Evolutionary conservation across 2,329 filamentous ascomycete species (phyloP).

Genomic region (Juglanconis oblonga): DNA sequence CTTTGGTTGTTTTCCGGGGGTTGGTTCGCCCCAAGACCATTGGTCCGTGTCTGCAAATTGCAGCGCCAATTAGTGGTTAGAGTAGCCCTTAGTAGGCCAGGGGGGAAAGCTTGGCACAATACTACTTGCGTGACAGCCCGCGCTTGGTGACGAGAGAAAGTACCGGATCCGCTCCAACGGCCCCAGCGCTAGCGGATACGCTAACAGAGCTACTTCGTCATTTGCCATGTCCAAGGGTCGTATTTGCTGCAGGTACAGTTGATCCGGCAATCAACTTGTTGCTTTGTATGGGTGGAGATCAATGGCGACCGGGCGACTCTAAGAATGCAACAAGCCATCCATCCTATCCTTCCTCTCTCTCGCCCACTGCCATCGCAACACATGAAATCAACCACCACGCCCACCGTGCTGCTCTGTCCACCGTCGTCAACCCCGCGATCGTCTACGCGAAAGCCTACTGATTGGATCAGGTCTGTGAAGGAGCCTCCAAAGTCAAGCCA

Average conservation of each 20-base stretch:
- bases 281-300: not conserved
- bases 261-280: not conserved
- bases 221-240: not conserved
- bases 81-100: conserved; percentile 7
- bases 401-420: not conserved
- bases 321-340: not conserved
- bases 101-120: conserved; percentile 1
- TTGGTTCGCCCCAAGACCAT: not conserved
- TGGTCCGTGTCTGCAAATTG: conserved; percentile 8
- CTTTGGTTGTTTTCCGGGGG: not conserved
- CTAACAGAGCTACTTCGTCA: not conserved
- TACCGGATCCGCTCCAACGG: not conserved
- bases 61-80: not conserved
- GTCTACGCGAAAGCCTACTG: not conserved
- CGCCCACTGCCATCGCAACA: not conserved
- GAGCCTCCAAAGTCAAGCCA: not conserved
- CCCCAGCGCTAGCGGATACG: not conserved
- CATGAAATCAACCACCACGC: not conserved
- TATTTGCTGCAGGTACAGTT: conserved; percentile 12
- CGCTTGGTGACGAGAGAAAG: not conserved
- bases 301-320: not conserved
- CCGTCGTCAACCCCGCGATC: not conserved
- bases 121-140: not conserved
- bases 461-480: not conserved
- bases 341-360: not conserved